A percentile compares a stretch with the other conserved stretches of the same genome.
Evolutionary conservation across 1,139 yeast species (phyloP).

Genomic region (Debaryomyces sp.): DNA sequence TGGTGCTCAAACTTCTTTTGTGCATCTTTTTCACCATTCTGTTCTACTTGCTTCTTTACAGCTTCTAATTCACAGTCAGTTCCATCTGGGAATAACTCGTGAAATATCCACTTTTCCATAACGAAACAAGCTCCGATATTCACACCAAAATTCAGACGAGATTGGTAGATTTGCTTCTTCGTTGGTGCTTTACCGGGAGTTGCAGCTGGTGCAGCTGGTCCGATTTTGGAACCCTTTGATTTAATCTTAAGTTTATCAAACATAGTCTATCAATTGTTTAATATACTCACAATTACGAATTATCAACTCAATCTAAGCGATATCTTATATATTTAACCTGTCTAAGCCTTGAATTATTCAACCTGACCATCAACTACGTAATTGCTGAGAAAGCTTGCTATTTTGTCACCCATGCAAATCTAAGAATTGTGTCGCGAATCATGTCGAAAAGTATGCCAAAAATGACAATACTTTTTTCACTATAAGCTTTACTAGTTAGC

Average conservation of each 20-base stretch:
- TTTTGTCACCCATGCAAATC: not conserved
- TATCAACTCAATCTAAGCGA: not conserved
- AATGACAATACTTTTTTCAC: not conserved
- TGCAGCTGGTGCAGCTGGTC: slow-evolving; percentile 31
- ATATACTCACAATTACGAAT: not conserved
- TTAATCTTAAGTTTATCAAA: slow-evolving; percentile 46
- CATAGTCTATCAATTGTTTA: slow-evolving; percentile 21
- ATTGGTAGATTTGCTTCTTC: slow-evolving; percentile 58
- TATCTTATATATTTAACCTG: not conserved
- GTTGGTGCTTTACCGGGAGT: slow-evolving; percentile 41
- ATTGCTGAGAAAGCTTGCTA: slow-evolving; percentile 7
- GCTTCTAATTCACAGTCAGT: slow-evolving; percentile 75
- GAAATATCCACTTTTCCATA: slow-evolving; percentile 75
- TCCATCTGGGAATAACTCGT: slow-evolving; percentile 55
- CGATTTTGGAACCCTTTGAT: slow-evolving; percentile 34
- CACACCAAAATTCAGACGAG: slow-evolving; percentile 78
- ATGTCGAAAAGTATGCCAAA: slow-evolving; percentile 1
- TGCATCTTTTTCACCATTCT: slow-evolving; percentile 58
- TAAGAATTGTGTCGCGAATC: not conserved
- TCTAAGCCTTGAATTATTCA: slow-evolving; percentile 1
- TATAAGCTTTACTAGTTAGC: not conserved
- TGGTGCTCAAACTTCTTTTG: slow-evolving; percentile 61
- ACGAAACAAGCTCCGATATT: slow-evolving; percentile 86
- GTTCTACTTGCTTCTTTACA: slow-evolving; percentile 48
- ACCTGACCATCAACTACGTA: not conserved